A percentile compares a stretch with the other conserved stretches of the same genome.
These are phyloP conservation scores for Keithomyces neogunnii DNA, from an alignment of 2,329 filamentous ascomycete species.

Conservation along the genomic window DNA sequence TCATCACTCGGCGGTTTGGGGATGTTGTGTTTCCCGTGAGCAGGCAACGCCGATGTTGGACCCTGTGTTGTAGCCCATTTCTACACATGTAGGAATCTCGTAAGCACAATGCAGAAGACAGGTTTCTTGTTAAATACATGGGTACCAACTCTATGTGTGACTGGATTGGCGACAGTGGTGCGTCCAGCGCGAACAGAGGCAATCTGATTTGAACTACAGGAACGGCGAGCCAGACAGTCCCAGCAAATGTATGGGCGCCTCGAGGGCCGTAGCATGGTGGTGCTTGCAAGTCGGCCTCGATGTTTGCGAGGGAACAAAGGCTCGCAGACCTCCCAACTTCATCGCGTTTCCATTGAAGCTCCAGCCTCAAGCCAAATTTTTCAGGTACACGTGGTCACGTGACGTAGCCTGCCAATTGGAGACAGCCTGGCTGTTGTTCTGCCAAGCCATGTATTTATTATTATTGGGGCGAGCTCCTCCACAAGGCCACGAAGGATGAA, in stretches of 20 bases:
- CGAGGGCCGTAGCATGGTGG: constrained; percentile 24
- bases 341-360: constrained; percentile 4
- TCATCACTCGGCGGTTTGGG: background rate
- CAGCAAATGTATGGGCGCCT: constrained; percentile 23
- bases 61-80: constrained; percentile 10
- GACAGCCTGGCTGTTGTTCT: too few species aligned
- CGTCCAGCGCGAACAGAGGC: background rate
- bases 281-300: background rate
- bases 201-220: background rate
- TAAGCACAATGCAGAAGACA: constrained; percentile 2
- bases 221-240: constrained; percentile 18
- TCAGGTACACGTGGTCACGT: constrained; percentile 14
- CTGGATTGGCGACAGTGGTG: background rate
- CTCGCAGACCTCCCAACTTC: background rate
- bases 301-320: background rate
- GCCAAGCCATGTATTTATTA: too few species aligned
- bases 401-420: too few species aligned
- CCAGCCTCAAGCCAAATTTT: constrained; percentile 12
- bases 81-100: constrained; percentile 2
- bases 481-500: too few species aligned
- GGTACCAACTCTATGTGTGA: constrained; percentile 2
- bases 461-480: too few species aligned
- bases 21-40: background rate
- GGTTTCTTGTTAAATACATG: background rate
- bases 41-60: background rate